phyloP scores from a whole-genome alignment of 768 basidiomycete genomes.

The Cystofilobasidium bisporidii region DNA sequence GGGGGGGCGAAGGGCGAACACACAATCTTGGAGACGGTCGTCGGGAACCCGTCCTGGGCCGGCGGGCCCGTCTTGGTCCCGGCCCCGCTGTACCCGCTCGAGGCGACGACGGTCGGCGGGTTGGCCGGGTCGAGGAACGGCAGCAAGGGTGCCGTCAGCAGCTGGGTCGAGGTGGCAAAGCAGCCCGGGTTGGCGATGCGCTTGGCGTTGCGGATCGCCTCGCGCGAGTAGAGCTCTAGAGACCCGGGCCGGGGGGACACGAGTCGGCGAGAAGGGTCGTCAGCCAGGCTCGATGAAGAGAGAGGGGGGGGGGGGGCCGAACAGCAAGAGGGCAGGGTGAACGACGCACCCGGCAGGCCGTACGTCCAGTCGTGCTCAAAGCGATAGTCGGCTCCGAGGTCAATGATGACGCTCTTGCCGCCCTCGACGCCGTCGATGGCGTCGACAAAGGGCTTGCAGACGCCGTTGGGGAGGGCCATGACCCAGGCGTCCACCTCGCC shows the following conservation, averaged over 20 bases:
- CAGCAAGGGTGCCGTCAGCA: constrained; percentile 82
- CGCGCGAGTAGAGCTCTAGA: constrained; percentile 77
- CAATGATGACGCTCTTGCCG: constrained; percentile 69
- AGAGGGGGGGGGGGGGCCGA: constrained; percentile 10
- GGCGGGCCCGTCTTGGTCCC: constrained; percentile 66
- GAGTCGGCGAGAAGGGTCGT: constrained; percentile 39
- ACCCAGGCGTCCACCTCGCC: constrained; percentile 96
- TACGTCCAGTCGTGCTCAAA: constrained; percentile 96
- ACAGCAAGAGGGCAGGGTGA: constrained; percentile 34
- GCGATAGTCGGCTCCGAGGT: constrained; percentile 87
- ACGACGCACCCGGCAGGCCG: constrained; percentile 96
- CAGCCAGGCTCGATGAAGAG: no score
- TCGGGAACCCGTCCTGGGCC: constrained; percentile 58
- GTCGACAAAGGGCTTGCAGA: constrained; percentile 92
- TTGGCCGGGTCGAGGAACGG: constrained; percentile 52
- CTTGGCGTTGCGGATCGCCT: constrained; percentile 57
- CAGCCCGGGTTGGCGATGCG: constrained; percentile 96
- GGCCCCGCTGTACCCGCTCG: constrained; percentile 91
- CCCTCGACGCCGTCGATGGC: constrained; percentile 70
- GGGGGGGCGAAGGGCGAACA: constrained; percentile 21
- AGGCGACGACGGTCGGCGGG: constrained; percentile 76
- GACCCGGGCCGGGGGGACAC: not conserved
- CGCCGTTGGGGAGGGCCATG: constrained; percentile 97
- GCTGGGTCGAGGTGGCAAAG: constrained; percentile 85
- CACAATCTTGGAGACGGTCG: constrained; percentile 67